Conservation (phyloP, 2,329 filamentous ascomycete genomes). For the Colletotrichum coccodes region DNA sequence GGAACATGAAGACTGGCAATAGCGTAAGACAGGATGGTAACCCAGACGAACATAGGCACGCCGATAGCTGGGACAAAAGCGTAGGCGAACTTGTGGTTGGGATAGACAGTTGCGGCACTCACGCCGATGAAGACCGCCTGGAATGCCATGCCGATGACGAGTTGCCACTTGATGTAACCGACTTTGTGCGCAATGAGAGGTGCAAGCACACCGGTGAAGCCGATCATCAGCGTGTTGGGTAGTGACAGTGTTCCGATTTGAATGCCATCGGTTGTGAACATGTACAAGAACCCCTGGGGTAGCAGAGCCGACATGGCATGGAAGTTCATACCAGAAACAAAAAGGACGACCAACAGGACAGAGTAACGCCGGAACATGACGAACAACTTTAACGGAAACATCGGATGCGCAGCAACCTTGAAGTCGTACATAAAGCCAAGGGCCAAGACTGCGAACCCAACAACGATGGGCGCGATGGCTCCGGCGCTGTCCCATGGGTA, state of each 20-base stretch:
- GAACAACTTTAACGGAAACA: conserved; percentile 41
- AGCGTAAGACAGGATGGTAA: conserved; percentile 43
- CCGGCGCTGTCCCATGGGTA: conserved; percentile 33
- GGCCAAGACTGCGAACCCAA: conserved; percentile 35
- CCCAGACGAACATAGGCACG: conserved; percentile 43
- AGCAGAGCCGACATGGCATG: conserved; percentile 39
- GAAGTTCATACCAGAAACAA: conserved; percentile 44
- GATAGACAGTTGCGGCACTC: conserved; percentile 40
- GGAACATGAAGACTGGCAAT: conserved; percentile 43
- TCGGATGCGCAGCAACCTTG: conserved; percentile 34
- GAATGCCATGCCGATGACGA: conserved; percentile 42
- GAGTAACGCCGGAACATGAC: conserved; percentile 42
- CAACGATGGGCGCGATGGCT: conserved; percentile 32
- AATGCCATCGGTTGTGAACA: conserved; percentile 43
- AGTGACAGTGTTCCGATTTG: conserved; percentile 37
- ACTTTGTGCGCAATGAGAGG: conserved; percentile 44
- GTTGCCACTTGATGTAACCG: conserved; percentile 41
- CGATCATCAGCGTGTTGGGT: conserved; percentile 19
- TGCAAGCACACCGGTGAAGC: conserved; percentile 33
- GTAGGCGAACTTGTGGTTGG: conserved; percentile 40
- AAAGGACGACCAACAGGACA: conserved; percentile 41
- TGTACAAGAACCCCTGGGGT: conserved; percentile 42
- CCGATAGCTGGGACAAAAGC: conserved; percentile 43
- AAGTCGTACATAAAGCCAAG: conserved; percentile 38
- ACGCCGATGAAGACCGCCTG: conserved; percentile 41